Evolutionary conservation across 495 filamentous ascomycete species (phyloP), one percentile per base, ranked within the genome.

Genomic region (Stereocaulon alpinum): DNA sequence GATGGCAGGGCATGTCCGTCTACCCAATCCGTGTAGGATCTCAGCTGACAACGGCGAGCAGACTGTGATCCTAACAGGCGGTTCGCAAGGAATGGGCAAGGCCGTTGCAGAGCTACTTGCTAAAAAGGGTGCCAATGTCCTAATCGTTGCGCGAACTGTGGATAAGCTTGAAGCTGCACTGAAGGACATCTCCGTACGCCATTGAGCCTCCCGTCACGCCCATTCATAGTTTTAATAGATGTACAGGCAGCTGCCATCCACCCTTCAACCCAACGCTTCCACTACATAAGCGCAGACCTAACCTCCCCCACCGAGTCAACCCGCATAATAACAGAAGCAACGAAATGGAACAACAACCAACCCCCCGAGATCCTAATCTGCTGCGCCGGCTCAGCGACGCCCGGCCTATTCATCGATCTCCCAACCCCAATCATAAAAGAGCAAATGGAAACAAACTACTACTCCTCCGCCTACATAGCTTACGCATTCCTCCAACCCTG

Each of bases 401-500:
- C 94, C 0, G 74, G 82, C 6, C 85, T 92, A 66, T 97, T 94
- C 77, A 69, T 88, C 60, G 88, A 95, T 59, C 80, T 79, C 17
- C 72, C 81, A 24, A 67, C 86, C n/a, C 68, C 82, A 24, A 76
- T 76, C 14, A 72, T 92, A 58, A 80, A 84, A 24, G 72, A 79
- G 65, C 90, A 95, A 72, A 95, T 96, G 83, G 86, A 91, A 68
- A 83, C 87, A 44, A 93, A 97, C 68, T 98, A 90, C 75, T 94
- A 87, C 78, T 86, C 90, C 40, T 82, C 82, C n/a, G 86, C 86
- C 44, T 89, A 95, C 68, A 87, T 91, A 66, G 87, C 91, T 43
- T 89, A 94, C 68, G 78, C 81, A 22, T 72, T 71, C 27, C 65
- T 80, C 40, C 71, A 68, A 45, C 71, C 70, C 56, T 82, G 79